Conservation (phyloP, 805 yeast genomes). For the Blastobotrys attinorum region DNA sequence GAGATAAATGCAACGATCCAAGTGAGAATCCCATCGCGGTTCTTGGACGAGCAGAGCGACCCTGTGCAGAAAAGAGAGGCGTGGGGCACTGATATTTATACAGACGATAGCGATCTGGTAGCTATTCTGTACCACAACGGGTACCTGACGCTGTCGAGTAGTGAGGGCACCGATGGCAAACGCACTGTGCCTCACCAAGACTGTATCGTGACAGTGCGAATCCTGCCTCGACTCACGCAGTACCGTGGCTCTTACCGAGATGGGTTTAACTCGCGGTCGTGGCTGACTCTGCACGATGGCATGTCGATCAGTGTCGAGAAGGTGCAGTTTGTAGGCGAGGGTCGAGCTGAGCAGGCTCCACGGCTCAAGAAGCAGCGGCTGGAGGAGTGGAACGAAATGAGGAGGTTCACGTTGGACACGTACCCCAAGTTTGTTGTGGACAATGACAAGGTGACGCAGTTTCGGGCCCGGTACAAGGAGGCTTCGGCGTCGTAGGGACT, state of each 20-base stretch:
- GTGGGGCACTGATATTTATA: constrained; percentile 92
- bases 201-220: constrained; percentile 46
- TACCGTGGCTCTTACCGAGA: constrained; percentile 62
- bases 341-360: constrained; percentile 28
- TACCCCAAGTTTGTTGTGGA: not conserved
- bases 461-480: not conserved
- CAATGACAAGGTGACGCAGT: not conserved
- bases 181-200: constrained; percentile 29
- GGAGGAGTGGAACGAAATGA: constrained; percentile 22
- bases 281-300: constrained; percentile 75
- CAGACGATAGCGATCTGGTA: constrained; percentile 87
- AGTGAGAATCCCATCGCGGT: constrained; percentile 45
- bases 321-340: constrained; percentile 32
- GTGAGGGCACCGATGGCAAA: not conserved
- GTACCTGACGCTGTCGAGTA: constrained; percentile 28
- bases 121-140: constrained; percentile 73
- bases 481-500: no score
- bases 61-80: constrained; percentile 44
- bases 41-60: constrained; percentile 31
- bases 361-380: constrained; percentile 25
- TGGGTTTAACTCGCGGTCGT: constrained; percentile 66
- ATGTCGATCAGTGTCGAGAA: constrained; percentile 56
- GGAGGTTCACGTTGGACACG: not conserved
- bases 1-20: constrained; percentile 38
- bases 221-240: constrained; percentile 60